Evolutionary conservation across 768 basidiomycete species (phyloP).

Genomic region (Suillus alpinus): DNA sequence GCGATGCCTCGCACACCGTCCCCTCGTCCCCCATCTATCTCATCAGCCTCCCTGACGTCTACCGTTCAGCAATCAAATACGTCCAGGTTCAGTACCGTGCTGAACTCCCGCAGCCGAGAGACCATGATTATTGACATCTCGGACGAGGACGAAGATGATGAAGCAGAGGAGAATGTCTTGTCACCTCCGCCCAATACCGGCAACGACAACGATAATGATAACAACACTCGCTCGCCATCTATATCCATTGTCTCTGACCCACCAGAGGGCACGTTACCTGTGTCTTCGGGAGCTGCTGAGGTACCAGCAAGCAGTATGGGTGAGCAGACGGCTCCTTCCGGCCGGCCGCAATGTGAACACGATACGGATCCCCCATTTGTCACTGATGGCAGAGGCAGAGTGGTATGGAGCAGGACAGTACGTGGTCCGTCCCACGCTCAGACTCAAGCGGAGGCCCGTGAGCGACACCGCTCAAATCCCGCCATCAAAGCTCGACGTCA

Average conservation of each 20-base stretch:
- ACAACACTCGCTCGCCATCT: neutral
- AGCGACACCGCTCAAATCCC: slow-evolving; percentile 19
- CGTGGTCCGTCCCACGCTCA: slow-evolving; percentile 20
- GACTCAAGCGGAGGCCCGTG: slow-evolving; percentile 19
- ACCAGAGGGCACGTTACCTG: slow-evolving; percentile 4
- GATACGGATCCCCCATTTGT: slow-evolving; percentile 50
- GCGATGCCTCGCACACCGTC: slow-evolving; percentile 3
- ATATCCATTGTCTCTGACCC: slow-evolving; percentile 1
- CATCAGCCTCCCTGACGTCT: slow-evolving; percentile 3
- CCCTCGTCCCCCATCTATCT: neutral
- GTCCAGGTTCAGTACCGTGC: slow-evolving; percentile 26
- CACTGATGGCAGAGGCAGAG: slow-evolving; percentile 64
- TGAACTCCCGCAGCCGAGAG: slow-evolving; percentile 21
- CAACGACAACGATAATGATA: neutral
- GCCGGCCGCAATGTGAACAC: slow-evolving; percentile 28
- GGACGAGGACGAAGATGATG: slow-evolving; percentile 24
- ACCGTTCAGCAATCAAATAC: slow-evolving; percentile 4
- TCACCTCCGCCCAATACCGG: neutral
- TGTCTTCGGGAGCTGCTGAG: neutral
- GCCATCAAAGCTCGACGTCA: slow-evolving; percentile 13
- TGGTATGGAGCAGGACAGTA: slow-evolving; percentile 40
- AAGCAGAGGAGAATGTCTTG: slow-evolving; percentile 4
- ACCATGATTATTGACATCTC: slow-evolving; percentile 31
- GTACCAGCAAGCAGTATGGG: neutral
- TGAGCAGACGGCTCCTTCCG: neutral